Conservation (phyloP, 768 basidiomycete genomes). For the Hypsizygus marmoreus region DNA sequence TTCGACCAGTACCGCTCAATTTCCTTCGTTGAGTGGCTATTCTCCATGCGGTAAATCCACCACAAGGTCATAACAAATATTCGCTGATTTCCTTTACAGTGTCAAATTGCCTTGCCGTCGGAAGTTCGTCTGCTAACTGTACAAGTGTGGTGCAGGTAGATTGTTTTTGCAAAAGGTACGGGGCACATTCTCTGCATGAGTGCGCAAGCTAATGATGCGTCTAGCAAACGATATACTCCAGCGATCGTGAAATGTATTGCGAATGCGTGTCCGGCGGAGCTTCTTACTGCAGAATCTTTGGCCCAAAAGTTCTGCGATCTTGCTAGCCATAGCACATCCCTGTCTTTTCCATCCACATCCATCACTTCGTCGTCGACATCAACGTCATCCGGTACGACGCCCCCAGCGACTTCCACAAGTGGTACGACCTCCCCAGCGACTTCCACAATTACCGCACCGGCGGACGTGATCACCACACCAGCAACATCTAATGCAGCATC, state of each 20-base stretch:
- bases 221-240: slow-evolving; percentile 35
- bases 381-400: slow-evolving; percentile 5
- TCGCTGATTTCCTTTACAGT: slow-evolving; percentile 31
- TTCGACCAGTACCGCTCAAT: slow-evolving; percentile 34
- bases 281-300: slow-evolving; percentile 42
- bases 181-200: background rate
- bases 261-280: slow-evolving; percentile 35
- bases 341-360: slow-evolving; percentile 22
- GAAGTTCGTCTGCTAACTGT: slow-evolving; percentile 42
- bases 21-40: slow-evolving; percentile 40
- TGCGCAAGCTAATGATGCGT: background rate
- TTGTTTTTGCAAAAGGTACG: slow-evolving; percentile 49
- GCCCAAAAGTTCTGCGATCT: slow-evolving; percentile 49
- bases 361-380: slow-evolving; percentile 5
- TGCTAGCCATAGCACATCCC: slow-evolving; percentile 17
- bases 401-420: slow-evolving; percentile 10
- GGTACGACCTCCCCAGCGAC: slow-evolving; percentile 8
- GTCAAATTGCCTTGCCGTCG: slow-evolving; percentile 42
- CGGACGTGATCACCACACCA: slow-evolving; percentile 8
- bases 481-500: slow-evolving; percentile 17
- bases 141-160: slow-evolving; percentile 45
- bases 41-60: slow-evolving; percentile 39
- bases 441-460: slow-evolving; percentile 3
- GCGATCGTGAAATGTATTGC: slow-evolving; percentile 40
- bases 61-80: background rate